Conservation (phyloP, 2,329 filamentous ascomycete genomes). For the Sclerotinia borealis region DNA sequence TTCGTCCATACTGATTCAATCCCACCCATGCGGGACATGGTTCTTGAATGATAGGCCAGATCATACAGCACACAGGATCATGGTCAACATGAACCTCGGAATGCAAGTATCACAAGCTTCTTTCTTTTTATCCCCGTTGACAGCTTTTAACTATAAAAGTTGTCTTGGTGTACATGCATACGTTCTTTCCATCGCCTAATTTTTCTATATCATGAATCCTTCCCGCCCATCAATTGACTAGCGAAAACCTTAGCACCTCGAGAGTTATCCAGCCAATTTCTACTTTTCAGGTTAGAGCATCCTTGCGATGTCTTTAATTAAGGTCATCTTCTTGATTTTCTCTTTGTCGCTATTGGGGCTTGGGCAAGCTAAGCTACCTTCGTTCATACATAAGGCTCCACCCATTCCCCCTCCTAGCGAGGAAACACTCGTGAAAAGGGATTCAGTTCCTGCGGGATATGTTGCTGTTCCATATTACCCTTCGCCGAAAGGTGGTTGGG, state of each 20-base stretch:
- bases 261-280: neutral
- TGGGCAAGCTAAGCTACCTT: neutral
- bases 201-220: conserved; percentile 2
- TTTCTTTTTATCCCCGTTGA: neutral
- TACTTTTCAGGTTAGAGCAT: neutral
- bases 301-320: neutral
- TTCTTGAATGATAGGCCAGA: neutral
- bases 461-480: conserved; percentile 30
- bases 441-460: conserved; percentile 24
- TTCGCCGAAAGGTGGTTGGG: conserved; percentile 49
- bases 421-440: neutral
- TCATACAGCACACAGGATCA: neutral
- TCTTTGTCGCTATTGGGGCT: neutral
- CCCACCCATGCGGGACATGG: neutral
- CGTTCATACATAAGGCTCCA: neutral
- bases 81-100: neutral
- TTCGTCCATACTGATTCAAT: neutral
- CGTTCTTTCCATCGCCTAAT: neutral
- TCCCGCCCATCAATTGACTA: neutral
- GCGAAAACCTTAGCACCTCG: neutral
- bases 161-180: neutral
- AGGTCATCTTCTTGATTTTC: neutral
- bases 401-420: neutral
- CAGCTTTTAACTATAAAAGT: neutral
- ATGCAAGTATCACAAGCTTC: neutral